Evolutionary conservation across 257 asterid genomes (phyloP), one percentile per base, ranked within the genome.

Genomic region (Schizonepeta tenuifolia): DNA sequence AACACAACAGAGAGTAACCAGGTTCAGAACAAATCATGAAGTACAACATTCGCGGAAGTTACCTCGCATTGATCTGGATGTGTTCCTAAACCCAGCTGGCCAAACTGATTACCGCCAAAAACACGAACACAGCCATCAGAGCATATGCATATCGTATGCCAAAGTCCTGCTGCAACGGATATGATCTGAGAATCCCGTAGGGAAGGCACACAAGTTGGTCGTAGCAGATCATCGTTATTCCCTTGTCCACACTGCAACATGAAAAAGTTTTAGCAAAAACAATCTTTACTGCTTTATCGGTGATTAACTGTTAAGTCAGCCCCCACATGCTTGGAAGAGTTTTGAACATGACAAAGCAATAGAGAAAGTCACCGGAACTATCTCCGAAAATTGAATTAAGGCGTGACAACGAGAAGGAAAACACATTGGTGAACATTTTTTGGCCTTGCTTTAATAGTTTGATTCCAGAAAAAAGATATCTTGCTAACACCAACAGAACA

Each of bases 101-200:
- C 92, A 69, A 90, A 90, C 79, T 90, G 96, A 74, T 90, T 90
- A 72, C 95, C 96, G 35, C 96, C 96, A 83, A 87, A 88, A 3
- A 86, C 83, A 66, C 82, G 79, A 61, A 90, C 86, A 33, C 79
- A 83, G 2, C 95, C 95, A 65, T 80, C 79, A 11, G 83, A 75
- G 62, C 79, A 66, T 67, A 84, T 71, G 75, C 95, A 86, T 49
- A 90, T 74, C 1, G 96, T 87, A 70, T 90, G 95, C 96, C 95
- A 87, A 26, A 90, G 85, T 71, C 96, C 95, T 69, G 95, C 90
- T 43, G 95, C 92, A 69, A 89, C 83, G 8, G 87, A 76, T 79
- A 78, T 81, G 50, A 87, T 78, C 66, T 64, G 73, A 65, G 71
- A 80, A 71, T 81, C 89, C 73, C 57, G 55, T 31, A 90, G 79